Percentiles rank a stretch among this genome's conserved stretches.
These are phyloP conservation scores for Lophium mytilinum DNA, from an alignment of 495 filamentous ascomycete species.

Conservation along the genomic window DNA sequence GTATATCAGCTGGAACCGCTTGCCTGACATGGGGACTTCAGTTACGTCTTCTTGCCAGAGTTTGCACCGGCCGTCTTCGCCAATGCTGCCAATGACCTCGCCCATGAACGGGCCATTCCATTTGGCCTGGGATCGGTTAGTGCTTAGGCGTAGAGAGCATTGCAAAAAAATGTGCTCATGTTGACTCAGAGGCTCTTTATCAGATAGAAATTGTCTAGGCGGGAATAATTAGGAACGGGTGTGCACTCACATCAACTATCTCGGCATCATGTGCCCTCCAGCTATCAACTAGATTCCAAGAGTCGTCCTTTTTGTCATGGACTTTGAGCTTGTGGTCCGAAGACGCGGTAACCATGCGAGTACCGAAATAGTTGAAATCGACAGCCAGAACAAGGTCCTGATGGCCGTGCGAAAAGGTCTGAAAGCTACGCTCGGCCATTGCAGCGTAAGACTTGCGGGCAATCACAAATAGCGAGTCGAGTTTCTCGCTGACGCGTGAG, in stretches of 20 bases:
- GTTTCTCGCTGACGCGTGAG: slow-evolving; percentile 8
- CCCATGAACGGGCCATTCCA: slow-evolving; percentile 64
- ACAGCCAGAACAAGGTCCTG: slow-evolving; percentile 61
- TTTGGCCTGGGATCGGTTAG: slow-evolving; percentile 51
- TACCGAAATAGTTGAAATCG: slow-evolving; percentile 66
- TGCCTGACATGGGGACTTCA: slow-evolving; percentile 58
- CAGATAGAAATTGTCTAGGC: no score
- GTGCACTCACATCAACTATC: slow-evolving; percentile 65
- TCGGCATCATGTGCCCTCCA: slow-evolving; percentile 91
- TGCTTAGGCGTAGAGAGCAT: neutral
- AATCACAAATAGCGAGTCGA: slow-evolving; percentile 10
- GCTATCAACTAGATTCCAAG: slow-evolving; percentile 71
- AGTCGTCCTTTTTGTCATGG: slow-evolving; percentile 65
- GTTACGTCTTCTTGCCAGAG: slow-evolving; percentile 83
- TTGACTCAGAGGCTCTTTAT: no score
- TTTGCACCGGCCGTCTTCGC: slow-evolving; percentile 79
- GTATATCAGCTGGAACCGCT: slow-evolving; percentile 65
- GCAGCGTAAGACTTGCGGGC: slow-evolving; percentile 10
- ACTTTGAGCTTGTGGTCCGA: slow-evolving; percentile 91
- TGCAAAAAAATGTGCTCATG: no score
- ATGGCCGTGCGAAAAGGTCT: slow-evolving; percentile 48
- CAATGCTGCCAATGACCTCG: slow-evolving; percentile 59
- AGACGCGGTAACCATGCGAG: slow-evolving; percentile 80
- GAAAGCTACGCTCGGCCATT: slow-evolving; percentile 30
- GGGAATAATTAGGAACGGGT: neutral